phyloP scores from a whole-genome alignment of 225 moss, liverwort and hornwort species.

The Neckera pumila region DNA sequence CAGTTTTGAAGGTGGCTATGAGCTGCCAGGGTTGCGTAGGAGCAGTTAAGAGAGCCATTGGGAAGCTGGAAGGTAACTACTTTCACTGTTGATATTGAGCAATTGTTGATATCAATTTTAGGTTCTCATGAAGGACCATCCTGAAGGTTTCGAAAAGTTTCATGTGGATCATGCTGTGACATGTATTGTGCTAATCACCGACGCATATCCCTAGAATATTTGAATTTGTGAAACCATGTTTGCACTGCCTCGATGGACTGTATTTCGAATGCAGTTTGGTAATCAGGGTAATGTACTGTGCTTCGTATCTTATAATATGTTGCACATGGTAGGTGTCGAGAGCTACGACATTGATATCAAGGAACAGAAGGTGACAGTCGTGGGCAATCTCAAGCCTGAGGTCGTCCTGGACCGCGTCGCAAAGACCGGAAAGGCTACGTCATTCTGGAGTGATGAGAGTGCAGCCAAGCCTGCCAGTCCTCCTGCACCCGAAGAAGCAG shows the following conservation, averaged over 20 bases:
- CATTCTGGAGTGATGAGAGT: slow-evolving; percentile 53
- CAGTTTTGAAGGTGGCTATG: slow-evolving; percentile 85
- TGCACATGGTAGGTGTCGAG: slow-evolving; percentile 62
- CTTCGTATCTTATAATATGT: not conserved
- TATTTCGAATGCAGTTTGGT: not conserved
- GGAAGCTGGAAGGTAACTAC: slow-evolving; percentile 62
- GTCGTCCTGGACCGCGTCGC: slow-evolving; percentile 68
- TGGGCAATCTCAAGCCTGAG: slow-evolving; percentile 62
- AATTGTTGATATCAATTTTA: not conserved
- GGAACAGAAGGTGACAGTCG: slow-evolving; percentile 88
- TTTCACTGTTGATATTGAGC: not conserved
- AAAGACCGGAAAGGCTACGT: slow-evolving; percentile 89
- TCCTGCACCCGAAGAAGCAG: not conserved
- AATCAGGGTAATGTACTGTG: not conserved
- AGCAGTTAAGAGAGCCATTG: slow-evolving; percentile 82
- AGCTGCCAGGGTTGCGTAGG: slow-evolving; percentile 87
- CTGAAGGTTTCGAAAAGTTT: not conserved
- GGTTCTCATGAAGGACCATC: not conserved
- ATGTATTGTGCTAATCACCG: not conserved
- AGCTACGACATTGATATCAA: slow-evolving; percentile 58
- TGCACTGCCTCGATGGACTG: not conserved
- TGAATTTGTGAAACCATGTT: not conserved
- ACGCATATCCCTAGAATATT: not conserved
- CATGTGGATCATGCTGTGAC: not conserved
- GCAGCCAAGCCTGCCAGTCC: slow-evolving; percentile 1